Evolutionary conservation across 495 filamentous ascomycete genomes (phyloP).

Genomic region (Pseudomonodictys pantanalensis): DNA sequence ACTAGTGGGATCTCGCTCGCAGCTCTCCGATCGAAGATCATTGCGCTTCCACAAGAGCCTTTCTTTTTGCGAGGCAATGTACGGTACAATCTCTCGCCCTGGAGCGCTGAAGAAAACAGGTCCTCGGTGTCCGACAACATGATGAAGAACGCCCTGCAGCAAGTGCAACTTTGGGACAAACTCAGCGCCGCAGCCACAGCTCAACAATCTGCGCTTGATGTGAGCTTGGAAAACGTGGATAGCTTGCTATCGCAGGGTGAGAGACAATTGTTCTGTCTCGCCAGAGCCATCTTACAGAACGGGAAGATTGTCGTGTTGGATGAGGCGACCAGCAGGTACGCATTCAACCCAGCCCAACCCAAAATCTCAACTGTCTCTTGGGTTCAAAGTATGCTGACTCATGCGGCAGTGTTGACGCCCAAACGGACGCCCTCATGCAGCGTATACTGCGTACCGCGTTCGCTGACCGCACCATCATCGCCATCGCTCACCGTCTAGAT

Average conservation of each 20-base stretch:
- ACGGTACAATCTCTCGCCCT: conserved; percentile 21
- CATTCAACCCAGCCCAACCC: neutral
- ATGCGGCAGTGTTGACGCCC: conserved; percentile 20
- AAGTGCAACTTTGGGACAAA: conserved; percentile 26
- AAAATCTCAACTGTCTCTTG: neutral
- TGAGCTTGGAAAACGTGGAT: conserved; percentile 21
- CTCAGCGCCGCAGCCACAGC: neutral
- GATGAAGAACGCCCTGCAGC: conserved; percentile 21
- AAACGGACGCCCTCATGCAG: conserved; percentile 24
- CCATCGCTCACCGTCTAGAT: conserved; percentile 24
- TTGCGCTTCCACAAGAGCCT: conserved; percentile 62
- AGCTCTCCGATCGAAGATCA: conserved; percentile 54
- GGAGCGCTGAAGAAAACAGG: neutral
- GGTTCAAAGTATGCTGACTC: neutral
- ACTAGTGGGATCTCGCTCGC: conserved; percentile 52
- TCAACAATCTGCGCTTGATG: conserved; percentile 3
- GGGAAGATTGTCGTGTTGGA: conserved; percentile 59
- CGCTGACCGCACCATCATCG: conserved; percentile 19
- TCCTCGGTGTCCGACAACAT: conserved; percentile 4
- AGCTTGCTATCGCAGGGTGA: conserved; percentile 59
- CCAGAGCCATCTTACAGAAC: conserved; percentile 56
- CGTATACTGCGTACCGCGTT: conserved; percentile 19
- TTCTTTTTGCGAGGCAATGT: conserved; percentile 53
- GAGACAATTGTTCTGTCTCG: conserved; percentile 59
- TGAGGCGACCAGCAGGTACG: conserved; percentile 52